Evolutionary conservation across 495 filamentous ascomycete species (phyloP).

Genomic region (Hypoxylon lienhwacheense): DNA sequence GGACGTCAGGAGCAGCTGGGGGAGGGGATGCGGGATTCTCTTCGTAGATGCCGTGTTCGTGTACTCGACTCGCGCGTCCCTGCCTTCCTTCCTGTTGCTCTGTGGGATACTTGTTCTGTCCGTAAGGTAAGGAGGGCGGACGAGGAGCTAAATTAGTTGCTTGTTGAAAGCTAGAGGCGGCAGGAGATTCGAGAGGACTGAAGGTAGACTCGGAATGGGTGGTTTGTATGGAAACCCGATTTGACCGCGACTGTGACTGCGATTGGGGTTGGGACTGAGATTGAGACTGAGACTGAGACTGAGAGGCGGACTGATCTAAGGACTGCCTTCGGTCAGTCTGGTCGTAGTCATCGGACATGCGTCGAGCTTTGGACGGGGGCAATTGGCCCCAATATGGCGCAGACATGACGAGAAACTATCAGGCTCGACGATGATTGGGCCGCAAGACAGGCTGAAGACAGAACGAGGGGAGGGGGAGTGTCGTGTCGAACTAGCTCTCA

Average conservation of each 20-base stretch:
- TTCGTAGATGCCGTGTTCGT: conserved; percentile 41
- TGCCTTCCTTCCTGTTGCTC: conserved; percentile 44
- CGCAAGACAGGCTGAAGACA: conserved; percentile 33
- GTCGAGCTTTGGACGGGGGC: conserved; percentile 46
- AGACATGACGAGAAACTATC: conserved; percentile 29
- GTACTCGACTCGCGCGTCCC: conserved; percentile 40
- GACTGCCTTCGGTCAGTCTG: conserved; percentile 45
- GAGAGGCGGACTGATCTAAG: conserved; percentile 44
- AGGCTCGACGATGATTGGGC: conserved; percentile 33
- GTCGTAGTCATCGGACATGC: conserved; percentile 46
- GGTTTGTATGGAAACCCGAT: conserved; percentile 49
- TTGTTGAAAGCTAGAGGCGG: conserved; percentile 50
- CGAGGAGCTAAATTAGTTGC: conserved; percentile 52
- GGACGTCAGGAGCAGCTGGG: conserved; percentile 61
- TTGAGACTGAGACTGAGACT: conserved; percentile 18
- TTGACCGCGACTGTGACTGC: conserved; percentile 39
- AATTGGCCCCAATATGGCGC: conserved; percentile 47
- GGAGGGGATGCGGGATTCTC: conserved; percentile 43
- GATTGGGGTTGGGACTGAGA: conserved; percentile 23
- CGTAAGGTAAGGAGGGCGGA: conserved; percentile 52
- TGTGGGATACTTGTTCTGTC: conserved; percentile 48
- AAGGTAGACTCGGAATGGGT: conserved; percentile 54
- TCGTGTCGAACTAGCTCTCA: conserved; percentile 26
- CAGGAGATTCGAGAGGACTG: conserved; percentile 55
- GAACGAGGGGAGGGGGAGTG: conserved; percentile 25